Conservation (phyloP, 208 protist genomes). For the Leptomonas pyrrhocoris region DNA sequence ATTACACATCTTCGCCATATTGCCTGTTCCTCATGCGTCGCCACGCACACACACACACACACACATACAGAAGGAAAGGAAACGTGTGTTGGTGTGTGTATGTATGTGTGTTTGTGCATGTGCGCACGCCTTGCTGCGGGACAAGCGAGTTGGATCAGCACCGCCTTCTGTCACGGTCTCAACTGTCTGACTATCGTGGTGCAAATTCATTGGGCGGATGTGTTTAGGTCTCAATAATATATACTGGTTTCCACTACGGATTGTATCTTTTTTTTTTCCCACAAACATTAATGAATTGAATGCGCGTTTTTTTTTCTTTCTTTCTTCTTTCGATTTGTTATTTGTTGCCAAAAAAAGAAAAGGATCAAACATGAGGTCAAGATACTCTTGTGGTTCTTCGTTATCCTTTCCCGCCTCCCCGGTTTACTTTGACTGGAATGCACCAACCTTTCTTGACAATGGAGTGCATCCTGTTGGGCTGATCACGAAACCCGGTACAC, state of each 20-base stretch:
- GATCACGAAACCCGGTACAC: too few species aligned
- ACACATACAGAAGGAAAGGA: background rate
- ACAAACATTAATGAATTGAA: background rate
- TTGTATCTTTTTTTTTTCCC: background rate
- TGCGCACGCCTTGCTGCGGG: background rate
- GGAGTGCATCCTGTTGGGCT: too few species aligned
- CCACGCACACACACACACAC: background rate
- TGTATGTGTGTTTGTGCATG: background rate
- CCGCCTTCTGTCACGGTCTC: background rate
- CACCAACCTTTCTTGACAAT: background rate
- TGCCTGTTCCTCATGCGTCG: too few species aligned
- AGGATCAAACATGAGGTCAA: background rate
- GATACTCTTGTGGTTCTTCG: background rate
- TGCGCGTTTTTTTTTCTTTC: constrained; percentile 4
- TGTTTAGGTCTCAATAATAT: background rate
- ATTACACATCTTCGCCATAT: background rate
- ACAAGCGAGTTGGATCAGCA: background rate
- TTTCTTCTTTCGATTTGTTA: constrained; percentile 2
- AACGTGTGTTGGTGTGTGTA: background rate
- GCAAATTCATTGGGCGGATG: background rate
- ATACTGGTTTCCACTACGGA: constrained; percentile 13
- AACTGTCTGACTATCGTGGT: background rate
- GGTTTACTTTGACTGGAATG: background rate
- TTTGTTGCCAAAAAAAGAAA: too few species aligned
- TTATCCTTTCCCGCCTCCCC: background rate